Percentiles rank a stretch among this genome's conserved stretches.
Evolutionary conservation across 371 early-diverging fungal genomes (phyloP).

Genomic region (Cokeromyces recurvatus): DNA sequence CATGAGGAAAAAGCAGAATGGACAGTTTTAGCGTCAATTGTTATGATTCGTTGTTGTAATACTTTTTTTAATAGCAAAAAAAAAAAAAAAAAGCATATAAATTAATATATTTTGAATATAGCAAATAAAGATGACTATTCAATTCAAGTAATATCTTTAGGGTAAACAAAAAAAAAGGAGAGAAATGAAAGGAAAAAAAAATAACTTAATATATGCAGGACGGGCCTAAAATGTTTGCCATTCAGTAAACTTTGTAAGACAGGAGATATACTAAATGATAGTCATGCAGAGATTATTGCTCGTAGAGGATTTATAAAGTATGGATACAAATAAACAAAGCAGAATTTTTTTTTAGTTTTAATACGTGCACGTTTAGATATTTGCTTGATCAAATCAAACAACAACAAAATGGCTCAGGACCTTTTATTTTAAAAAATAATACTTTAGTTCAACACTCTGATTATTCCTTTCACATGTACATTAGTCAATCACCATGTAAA

Average conservation of each 20-base stretch:
- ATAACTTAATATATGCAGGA: slow-evolving; percentile 44
- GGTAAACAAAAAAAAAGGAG: slow-evolving; percentile 34
- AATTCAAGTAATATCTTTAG: slow-evolving; percentile 60
- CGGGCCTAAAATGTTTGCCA: slow-evolving; percentile 84
- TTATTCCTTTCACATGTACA: slow-evolving; percentile 63
- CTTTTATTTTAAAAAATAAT: slow-evolving; percentile 1
- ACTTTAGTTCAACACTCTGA: slow-evolving; percentile 11
- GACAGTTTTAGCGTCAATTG: slow-evolving; percentile 83
- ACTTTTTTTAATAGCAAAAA: too few species aligned
- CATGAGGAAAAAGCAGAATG: slow-evolving; percentile 62
- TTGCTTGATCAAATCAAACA: slow-evolving; percentile 19
- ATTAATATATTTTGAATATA: slow-evolving; percentile 2
- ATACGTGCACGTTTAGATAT: slow-evolving; percentile 12
- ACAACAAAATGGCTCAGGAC: neutral
- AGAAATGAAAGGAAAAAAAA: slow-evolving; percentile 1
- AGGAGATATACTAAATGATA: slow-evolving; percentile 73
- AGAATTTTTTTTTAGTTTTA: too few species aligned
- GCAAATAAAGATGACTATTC: slow-evolving; percentile 23
- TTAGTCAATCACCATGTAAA: slow-evolving; percentile 74
- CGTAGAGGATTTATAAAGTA: slow-evolving; percentile 74
- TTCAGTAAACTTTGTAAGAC: slow-evolving; percentile 49
- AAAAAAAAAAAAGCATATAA: too few species aligned
- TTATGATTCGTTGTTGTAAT: slow-evolving; percentile 28
- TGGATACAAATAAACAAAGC: neutral
- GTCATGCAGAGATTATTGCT: slow-evolving; percentile 83